These are phyloP conservation scores for Xylaria sp. DNA, from an alignment of 2,329 filamentous ascomycete genomes.

Conservation along the genomic window DNA sequence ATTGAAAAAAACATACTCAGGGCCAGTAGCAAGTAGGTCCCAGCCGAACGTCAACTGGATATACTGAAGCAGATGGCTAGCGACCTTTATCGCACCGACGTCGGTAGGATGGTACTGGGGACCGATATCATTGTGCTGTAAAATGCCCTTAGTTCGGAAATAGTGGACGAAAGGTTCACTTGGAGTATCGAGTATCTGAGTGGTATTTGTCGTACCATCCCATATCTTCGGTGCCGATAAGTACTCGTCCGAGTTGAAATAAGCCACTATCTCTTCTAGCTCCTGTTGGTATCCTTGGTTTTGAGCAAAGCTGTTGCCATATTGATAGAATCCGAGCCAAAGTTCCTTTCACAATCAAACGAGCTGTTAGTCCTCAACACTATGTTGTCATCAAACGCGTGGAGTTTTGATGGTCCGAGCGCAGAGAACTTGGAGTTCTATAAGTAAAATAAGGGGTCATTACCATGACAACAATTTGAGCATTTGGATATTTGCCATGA, in stretches of 20 bases:
- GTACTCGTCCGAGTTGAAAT: slow-evolving; percentile 62
- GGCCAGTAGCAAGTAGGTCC: slow-evolving; percentile 64
- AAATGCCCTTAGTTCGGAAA: slow-evolving; percentile 69
- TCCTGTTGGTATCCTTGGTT: slow-evolving; percentile 60
- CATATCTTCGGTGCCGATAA: slow-evolving; percentile 54
- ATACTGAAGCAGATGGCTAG: slow-evolving; percentile 68
- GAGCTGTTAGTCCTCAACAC: background rate
- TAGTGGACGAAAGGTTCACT: slow-evolving; percentile 64
- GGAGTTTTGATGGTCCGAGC: background rate
- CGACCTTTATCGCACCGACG: slow-evolving; percentile 69
- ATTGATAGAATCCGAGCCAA: slow-evolving; percentile 64
- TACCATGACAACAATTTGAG: slow-evolving; percentile 59
- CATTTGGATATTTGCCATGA: slow-evolving; percentile 59
- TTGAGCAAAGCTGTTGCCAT: slow-evolving; percentile 63
- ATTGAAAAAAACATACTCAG: slow-evolving; percentile 56
- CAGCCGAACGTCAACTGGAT: slow-evolving; percentile 66
- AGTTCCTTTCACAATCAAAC: slow-evolving; percentile 32
- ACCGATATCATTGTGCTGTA: slow-evolving; percentile 71
- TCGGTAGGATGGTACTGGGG: slow-evolving; percentile 70
- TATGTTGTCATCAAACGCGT: background rate
- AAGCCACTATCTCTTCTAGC: slow-evolving; percentile 61
- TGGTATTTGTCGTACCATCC: slow-evolving; percentile 55
- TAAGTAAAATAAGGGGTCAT: background rate
- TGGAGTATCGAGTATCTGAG: slow-evolving; percentile 46
- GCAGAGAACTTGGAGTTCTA: background rate